Evolutionary conservation across 345 rosid species (phyloP).

Genomic region (Bruguiera sexangula): DNA sequence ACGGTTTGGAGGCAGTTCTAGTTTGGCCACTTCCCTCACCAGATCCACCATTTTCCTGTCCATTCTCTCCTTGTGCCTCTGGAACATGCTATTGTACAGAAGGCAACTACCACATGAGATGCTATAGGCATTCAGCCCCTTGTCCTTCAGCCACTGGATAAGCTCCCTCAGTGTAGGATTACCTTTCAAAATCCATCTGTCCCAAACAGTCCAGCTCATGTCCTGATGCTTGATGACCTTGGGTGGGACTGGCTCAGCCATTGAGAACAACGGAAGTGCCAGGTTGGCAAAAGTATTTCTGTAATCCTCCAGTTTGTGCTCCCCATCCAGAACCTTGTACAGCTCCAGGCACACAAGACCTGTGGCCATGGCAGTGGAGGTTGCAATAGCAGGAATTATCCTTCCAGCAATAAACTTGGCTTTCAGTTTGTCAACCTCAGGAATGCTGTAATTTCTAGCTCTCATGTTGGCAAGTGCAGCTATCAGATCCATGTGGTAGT

Average conservation of each 20-base stretch:
- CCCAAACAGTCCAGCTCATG: conserved; percentile 98
- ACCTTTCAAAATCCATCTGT: conserved; percentile 70
- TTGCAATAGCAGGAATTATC: conserved; percentile 98
- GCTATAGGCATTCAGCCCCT: conserved; percentile 84
- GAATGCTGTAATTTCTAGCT: conserved; percentile 94
- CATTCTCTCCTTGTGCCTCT: conserved; percentile 76
- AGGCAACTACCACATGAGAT: conserved; percentile 87
- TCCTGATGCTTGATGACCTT: conserved; percentile 79
- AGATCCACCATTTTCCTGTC: conserved; percentile 73
- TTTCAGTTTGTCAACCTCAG: conserved; percentile 95
- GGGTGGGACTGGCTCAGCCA: conserved; percentile 95
- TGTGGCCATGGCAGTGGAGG: conserved; percentile 96
- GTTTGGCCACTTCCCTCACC: conserved; percentile 79
- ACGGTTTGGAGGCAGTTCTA: conserved; percentile 65
- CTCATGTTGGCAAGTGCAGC: conserved; percentile 99
- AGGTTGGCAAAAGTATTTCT: conserved; percentile 95
- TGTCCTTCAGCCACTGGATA: conserved; percentile 71
- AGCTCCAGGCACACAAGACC: conserved; percentile 96
- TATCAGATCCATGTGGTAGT: conserved; percentile 97
- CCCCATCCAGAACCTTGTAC: conserved; percentile 78
- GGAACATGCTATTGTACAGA: conserved; percentile 87
- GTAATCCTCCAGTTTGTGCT: conserved; percentile 84
- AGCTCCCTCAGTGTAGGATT: conserved; percentile 75
- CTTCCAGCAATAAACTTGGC: conserved; percentile 99
- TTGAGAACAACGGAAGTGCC: conserved; percentile 88